Percentiles rank a stretch among this genome's conserved stretches.
Conservation (phyloP, 139 green algal genomes). For the Nannochloris sp. region DNA sequence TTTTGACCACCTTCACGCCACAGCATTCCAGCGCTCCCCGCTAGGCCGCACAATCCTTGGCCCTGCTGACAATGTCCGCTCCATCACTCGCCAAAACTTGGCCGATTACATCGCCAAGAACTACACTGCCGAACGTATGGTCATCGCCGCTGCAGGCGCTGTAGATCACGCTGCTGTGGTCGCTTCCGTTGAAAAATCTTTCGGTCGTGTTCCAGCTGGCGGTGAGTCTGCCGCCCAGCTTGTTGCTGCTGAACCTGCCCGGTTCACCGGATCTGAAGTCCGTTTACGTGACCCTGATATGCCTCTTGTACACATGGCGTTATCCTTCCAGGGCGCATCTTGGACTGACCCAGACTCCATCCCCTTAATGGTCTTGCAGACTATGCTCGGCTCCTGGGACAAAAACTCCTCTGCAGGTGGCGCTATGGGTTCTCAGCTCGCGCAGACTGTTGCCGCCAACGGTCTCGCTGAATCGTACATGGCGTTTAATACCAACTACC, state of each 20-base stretch:
- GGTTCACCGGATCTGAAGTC: slow-evolving; percentile 95
- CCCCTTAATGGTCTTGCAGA: slow-evolving; percentile 95
- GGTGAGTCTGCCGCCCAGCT: slow-evolving; percentile 41
- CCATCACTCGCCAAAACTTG: slow-evolving; percentile 81
- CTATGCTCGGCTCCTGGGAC: slow-evolving; percentile 62
- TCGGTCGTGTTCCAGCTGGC: slow-evolving; percentile 51
- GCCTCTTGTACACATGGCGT: slow-evolving; percentile 62
- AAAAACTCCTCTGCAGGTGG: slow-evolving; percentile 43
- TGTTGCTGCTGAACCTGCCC: slow-evolving; percentile 58
- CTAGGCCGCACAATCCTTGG: slow-evolving; percentile 95
- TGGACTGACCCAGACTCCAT: slow-evolving; percentile 94
- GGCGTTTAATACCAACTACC: slow-evolving; percentile 97
- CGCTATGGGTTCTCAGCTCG: slow-evolving; percentile 42
- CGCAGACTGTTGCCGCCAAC: slow-evolving; percentile 78
- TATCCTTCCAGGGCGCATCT: slow-evolving; percentile 89
- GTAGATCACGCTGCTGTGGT: slow-evolving; percentile 94
- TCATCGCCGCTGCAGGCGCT: slow-evolving; percentile 80
- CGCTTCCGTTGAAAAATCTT: slow-evolving; percentile 57
- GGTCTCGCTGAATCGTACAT: slow-evolving; percentile 82
- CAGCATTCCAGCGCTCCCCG: slow-evolving; percentile 93
- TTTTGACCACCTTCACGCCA: slow-evolving; percentile 99
- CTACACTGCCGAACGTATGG: slow-evolving; percentile 86
- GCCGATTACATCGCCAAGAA: slow-evolving; percentile 93
- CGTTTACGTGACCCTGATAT: slow-evolving; percentile 87
- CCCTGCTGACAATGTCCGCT: slow-evolving; percentile 84